Evolutionary conservation across 2,329 filamentous ascomycete species (phyloP).

Genomic region (Shiraia sp.): DNA sequence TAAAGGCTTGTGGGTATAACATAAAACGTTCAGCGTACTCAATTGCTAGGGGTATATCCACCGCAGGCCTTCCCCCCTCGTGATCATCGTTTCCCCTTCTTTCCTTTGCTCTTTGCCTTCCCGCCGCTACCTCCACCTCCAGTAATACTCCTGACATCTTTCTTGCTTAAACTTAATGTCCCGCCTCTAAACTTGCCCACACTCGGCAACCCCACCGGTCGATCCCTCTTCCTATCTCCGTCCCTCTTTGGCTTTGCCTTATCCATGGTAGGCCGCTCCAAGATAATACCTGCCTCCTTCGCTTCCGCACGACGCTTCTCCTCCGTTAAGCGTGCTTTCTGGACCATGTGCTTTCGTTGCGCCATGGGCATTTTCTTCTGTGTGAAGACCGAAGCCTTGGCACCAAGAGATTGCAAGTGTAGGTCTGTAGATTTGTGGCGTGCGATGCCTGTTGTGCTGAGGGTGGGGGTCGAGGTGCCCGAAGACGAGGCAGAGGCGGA

Average conservation of each 20-base stretch:
- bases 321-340: conserved; percentile 68
- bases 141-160: conserved; percentile 71
- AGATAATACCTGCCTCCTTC: conserved; percentile 84
- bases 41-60: no score
- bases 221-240: conserved; percentile 54
- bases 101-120: conserved; percentile 17
- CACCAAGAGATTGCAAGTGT: conserved; percentile 78
- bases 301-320: conserved; percentile 75
- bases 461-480: conserved; percentile 43
- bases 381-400: conserved; percentile 72
- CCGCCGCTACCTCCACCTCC: conserved; percentile 54
- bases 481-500: conserved; percentile 59
- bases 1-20: no score
- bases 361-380: conserved; percentile 90
- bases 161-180: conserved; percentile 75
- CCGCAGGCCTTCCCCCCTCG: not conserved
- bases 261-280: conserved; percentile 61
- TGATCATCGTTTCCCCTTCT: conserved; percentile 12
- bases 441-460: conserved; percentile 64
- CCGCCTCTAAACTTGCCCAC: conserved; percentile 82
- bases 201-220: conserved; percentile 73
- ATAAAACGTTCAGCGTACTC: no score
- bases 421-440: conserved; percentile 82
- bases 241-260: conserved; percentile 53
- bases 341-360: conserved; percentile 80